Evolutionary conservation across 306 rosid genomes (phyloP), one percentile per base, ranked within the genome.

Genomic region (Casuarina glauca): DNA sequence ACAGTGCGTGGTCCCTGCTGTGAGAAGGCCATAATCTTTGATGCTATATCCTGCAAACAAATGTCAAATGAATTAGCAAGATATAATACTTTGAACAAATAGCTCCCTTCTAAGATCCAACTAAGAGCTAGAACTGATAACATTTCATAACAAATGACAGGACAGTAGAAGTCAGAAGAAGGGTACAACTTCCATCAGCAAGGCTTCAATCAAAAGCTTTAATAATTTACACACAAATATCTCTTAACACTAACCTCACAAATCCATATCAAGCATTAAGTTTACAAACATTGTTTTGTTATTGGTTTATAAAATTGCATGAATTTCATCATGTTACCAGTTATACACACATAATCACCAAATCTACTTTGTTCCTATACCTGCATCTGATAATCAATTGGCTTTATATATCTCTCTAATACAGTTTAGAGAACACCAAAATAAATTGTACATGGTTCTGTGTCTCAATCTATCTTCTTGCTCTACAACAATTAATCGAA

Each of bases 1-100:
- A 91, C 85, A 2, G 90, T 54, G 26, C 93, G 83, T 3, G 93
- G 89, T 68, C 90, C 97, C 88, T 86, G 90, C 60, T 90, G 85
- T 66, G 86, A 86, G 54, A 88, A 82, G 63, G 88, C 75, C 83
- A 77, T 26, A 68, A 95, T 32, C 76, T 91, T 93, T 3, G 90
- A 76, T 38, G 85, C 86, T 69, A 95, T 78, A 46, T 95, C 97
- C 99, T 95, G 76, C 82, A 89, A 85, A 78, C 73, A 78, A 54
- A 8, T 73, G 46, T 8, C 32, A 66, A 2, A 44, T 36, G 42
- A 35, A 74, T 79, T 42, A 81, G 80, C 70, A 80, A 69, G 80
- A 5, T 67, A 42, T 26, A 17, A 42, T n/a, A 43, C 1, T 12
- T 17, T 13, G 9, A 67, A 43, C 5, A 67, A 17, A 42, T 9